Base-by-base conservation (phyloP, 163 green algal species). In the Scenedesmus sp. region DNA sequence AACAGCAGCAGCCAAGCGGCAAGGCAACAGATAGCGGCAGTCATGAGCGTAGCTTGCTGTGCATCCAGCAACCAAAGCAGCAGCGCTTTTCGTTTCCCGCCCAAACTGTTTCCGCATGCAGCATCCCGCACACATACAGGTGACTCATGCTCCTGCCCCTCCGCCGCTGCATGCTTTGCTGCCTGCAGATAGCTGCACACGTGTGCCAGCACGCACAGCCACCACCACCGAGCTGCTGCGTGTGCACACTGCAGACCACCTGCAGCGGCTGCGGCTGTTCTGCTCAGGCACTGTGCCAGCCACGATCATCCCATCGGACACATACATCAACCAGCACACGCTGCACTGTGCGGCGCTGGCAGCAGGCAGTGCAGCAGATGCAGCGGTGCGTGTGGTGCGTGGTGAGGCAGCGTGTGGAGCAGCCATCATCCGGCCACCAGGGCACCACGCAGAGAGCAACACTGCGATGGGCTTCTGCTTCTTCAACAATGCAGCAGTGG, bases 401-500 rank as follows among this genome's bases (percentile, higher is more conserved):
- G 94, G 95, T 26, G 82, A 94, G 52, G 91, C 92, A 4, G 76
- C 83, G 8, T 90, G 93, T 77, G 95, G 92, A 0, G 95, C 97
- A 57, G 97, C 97, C 52, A 97, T 99, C 52, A 96, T 99, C 82
- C 95, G 98, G 15, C 98, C 98, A 2, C 98, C 98, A 85, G 88
- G 88, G 54, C 88, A 91, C 73, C 88, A 91, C 57, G 88, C 88
- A n/a, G 86, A 90, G 66, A 90, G 86, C 86, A 90, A 90, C 66
- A 90, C 86, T 66, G 96, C 97, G 79, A 99, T 99, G 98, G 98
- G 98, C 84, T 99, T 99, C 94, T 99, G 98, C 95, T 98, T 99
- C 92, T 99, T 98, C 96, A 99, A 99, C 96, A 99, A 98, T 88
- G 97, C 97, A 64, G 91, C 91, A 66, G 82, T 94, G 16, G 87